Conservation (phyloP, 768 basidiomycete species). For the Pulveroboletus frians region DNA sequence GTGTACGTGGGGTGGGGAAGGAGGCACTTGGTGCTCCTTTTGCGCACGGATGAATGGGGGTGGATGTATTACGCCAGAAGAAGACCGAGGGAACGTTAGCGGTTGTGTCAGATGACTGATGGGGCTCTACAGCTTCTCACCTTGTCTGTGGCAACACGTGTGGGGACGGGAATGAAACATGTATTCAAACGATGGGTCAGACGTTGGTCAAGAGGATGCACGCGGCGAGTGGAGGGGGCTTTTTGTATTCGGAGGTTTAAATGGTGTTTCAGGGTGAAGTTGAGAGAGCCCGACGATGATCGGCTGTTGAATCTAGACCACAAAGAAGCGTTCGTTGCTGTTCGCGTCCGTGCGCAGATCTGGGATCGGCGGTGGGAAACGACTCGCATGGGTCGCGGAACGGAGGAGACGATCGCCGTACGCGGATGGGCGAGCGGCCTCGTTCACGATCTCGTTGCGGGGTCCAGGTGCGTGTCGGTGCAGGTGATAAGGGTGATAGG, state of each 20-base stretch:
- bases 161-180: constrained; percentile 8
- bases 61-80: constrained; percentile 1
- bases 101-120: not conserved
- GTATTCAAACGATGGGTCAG: not conserved
- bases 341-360: constrained; percentile 2
- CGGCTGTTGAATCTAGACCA: not conserved
- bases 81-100: constrained; percentile 1
- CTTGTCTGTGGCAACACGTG: not conserved
- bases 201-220: not conserved
- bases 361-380: not conserved
- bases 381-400: constrained; percentile 2
- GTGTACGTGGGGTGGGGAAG: not conserved
- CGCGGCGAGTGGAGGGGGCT: not conserved
- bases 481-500: not conserved
- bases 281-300: not conserved
- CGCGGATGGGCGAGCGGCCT: too few species aligned
- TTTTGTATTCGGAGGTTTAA: not conserved
- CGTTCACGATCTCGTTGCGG: too few species aligned
- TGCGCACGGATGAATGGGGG: not conserved
- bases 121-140: not conserved
- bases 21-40: too few species aligned
- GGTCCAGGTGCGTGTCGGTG: too few species aligned
- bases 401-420: too few species aligned
- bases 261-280: not conserved
- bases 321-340: not conserved